A percentile compares a stretch with the other conserved stretches of the same genome.
These are phyloP conservation scores for Debaryomyces subglobosus DNA, from an alignment of 1,139 yeast genomes.

Conservation along the genomic window DNA sequence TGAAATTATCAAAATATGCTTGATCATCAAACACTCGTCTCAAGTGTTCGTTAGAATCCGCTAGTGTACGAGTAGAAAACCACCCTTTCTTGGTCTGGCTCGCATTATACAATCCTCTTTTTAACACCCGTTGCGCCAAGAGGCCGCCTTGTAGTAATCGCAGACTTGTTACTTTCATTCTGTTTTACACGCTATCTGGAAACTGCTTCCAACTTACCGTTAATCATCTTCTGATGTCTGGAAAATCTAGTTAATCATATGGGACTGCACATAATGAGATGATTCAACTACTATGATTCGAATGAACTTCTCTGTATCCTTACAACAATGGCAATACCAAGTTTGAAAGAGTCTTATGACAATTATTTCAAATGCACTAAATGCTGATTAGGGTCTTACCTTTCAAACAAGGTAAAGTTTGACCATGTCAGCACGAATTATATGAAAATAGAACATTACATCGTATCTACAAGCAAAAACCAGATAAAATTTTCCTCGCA, in stretches of 20 bases:
- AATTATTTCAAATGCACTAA: not conserved
- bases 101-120: not conserved
- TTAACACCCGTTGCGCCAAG: not conserved
- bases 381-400: not conserved
- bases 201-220: too few species aligned
- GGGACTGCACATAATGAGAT: not conserved
- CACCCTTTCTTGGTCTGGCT: not conserved
- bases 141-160: not conserved
- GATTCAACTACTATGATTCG: not conserved
- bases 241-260: slow-evolving; percentile 3
- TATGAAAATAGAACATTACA: not conserved
- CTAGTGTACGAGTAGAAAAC: not conserved
- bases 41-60: slow-evolving; percentile 16
- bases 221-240: not conserved
- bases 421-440: not conserved
- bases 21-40: slow-evolving; percentile 51
- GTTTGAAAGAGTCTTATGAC: not conserved
- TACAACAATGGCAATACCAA: not conserved
- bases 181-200: not conserved
- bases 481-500: not conserved
- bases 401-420: not conserved
- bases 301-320: not conserved
- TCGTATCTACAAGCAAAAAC: not conserved
- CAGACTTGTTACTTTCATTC: not conserved
- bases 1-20: slow-evolving; percentile 41